Conservation (phyloP, 2,329 filamentous ascomycete genomes). For the Myriosclerotinia scirpicola region DNA sequence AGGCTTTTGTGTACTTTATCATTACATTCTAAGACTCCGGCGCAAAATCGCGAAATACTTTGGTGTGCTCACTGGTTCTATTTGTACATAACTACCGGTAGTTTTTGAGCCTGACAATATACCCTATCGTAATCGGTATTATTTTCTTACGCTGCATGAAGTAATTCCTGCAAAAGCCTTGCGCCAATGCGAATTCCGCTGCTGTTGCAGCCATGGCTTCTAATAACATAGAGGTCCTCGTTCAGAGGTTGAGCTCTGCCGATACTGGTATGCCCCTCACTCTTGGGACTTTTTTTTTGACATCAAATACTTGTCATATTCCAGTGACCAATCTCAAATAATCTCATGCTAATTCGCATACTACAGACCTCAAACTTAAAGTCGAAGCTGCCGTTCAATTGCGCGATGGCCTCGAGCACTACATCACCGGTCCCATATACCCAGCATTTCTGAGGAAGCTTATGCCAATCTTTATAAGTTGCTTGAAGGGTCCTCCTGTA, state of each 20-base stretch:
- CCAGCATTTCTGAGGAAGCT: slow-evolving; percentile 79
- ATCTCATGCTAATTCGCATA: slow-evolving; percentile 26
- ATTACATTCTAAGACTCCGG: not conserved
- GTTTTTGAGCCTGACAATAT: slow-evolving; percentile 14
- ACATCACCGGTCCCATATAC: slow-evolving; percentile 76
- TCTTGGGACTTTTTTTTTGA: not conserved
- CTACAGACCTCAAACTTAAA: slow-evolving; percentile 75
- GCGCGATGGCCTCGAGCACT: slow-evolving; percentile 88
- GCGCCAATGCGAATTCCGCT: slow-evolving; percentile 37
- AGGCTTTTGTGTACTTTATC: not conserved
- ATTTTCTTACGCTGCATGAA: slow-evolving; percentile 21
- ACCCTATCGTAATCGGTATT: slow-evolving; percentile 1
- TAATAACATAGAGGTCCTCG: slow-evolving; percentile 61
- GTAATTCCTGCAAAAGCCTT: slow-evolving; percentile 28
- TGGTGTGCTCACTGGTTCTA: slow-evolving; percentile 3
- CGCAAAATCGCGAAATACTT: not conserved
- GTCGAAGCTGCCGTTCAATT: slow-evolving; percentile 80
- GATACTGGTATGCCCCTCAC: slow-evolving; percentile 33
- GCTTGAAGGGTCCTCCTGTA: slow-evolving; percentile 80
- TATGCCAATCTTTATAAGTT: slow-evolving; percentile 84
- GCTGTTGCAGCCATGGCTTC: slow-evolving; percentile 59
- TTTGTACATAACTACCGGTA: slow-evolving; percentile 7
- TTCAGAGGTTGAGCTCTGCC: slow-evolving; percentile 54
- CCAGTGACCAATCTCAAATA: not conserved
- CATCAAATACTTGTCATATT: not conserved